A percentile compares a stretch with the other conserved stretches of the same genome.
These are phyloP conservation scores for Kitagawia praeruptora DNA, from an alignment of 129 eudicot genomes.

Conservation along the genomic window DNA sequence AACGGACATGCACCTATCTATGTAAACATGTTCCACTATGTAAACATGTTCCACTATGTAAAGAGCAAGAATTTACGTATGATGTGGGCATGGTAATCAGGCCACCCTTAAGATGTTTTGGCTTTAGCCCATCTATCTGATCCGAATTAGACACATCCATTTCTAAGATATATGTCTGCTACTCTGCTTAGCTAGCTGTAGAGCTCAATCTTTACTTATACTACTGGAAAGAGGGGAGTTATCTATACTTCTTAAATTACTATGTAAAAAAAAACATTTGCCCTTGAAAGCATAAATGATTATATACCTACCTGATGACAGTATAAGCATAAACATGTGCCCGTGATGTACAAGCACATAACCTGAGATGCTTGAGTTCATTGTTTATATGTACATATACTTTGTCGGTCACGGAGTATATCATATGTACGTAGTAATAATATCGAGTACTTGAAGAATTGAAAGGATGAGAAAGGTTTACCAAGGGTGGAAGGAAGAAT, in stretches of 20 bases:
- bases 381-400: too few relatives aligned
- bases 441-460: too few relatives aligned
- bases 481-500: too few relatives aligned
- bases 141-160: background rate
- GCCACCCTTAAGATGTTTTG: constrained; percentile 54
- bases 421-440: too few relatives aligned
- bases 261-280: background rate
- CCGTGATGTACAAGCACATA: too few relatives aligned
- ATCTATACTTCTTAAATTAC: background rate
- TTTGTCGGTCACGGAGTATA: too few relatives aligned
- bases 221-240: background rate
- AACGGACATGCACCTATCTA: too few relatives aligned
- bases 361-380: too few relatives aligned
- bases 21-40: too few relatives aligned
- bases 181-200: background rate
- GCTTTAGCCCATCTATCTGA: background rate
- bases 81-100: constrained; percentile 77
- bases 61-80: constrained; percentile 37
- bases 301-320: too few relatives aligned
- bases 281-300: background rate
- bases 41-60: background rate
- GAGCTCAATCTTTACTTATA: background rate
- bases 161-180: background rate
- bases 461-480: too few relatives aligned
- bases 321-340: too few relatives aligned